Evolutionary conservation across 768 basidiomycete species (phyloP), one percentile per base, ranked within the genome.

Genomic region (Pulveroboletus sp.): DNA sequence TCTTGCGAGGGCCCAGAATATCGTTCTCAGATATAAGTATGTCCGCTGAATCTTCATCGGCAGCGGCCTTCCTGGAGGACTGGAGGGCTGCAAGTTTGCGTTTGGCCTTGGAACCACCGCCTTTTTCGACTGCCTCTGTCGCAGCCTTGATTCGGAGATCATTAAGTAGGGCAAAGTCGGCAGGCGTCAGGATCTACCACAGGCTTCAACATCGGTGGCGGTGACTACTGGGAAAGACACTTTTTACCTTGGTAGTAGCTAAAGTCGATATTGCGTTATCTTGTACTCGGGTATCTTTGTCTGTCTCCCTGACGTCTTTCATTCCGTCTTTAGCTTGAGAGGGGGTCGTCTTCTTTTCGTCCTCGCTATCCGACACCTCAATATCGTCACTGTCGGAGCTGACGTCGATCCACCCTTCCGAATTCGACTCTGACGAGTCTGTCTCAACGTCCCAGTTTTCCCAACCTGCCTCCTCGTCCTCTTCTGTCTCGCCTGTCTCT

Each of bases 1-100:
- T 95, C 73, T 97, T 97, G 47, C 89, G 82, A 12, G 92, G 90
- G 1, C 96, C 95, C 9, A 97, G 75, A 55, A 99, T 97, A 60
- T 94, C 93, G 54, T 78, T 79, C 62, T 97, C 95, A 12, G 89
- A 90, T 45, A 98, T 76, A 71, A 94, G 91, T 8, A 40, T 46
- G 36, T 63, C 54, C 24, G 78, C 73, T 2, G 73, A 62, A 35
- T 77, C 72, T 35, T 72, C 74, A 5, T 65, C 73, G 35, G 77
- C 67, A 3, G 73, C 64, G 3, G 72, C 70, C 65, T 85, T 85
- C 63, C 81, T 85, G 47, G 78, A 76, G 1, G 85, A 82, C 66
- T 94, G 86, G 18, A 95, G 79, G 1, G 77, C 73, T 3, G 85
- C 87, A 2, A 94, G 82, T 71, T 97, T 97, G 30, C 95, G 86